Base-by-base conservation (phyloP, 306 rosid species). In the Senna tora region DNA sequence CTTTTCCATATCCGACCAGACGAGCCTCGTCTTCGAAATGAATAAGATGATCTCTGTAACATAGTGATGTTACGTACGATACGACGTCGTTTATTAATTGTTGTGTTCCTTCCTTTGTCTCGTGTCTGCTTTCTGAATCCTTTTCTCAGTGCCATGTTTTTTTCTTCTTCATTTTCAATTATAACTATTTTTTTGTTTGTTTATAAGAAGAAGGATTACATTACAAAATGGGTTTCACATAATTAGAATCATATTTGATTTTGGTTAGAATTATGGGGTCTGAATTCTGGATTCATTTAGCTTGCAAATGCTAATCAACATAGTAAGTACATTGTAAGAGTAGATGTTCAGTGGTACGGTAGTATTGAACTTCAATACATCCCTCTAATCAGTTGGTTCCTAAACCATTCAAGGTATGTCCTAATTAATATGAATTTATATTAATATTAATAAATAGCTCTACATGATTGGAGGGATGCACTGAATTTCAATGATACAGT, bases 251-350 rank as follows among this genome's bases (percentile, higher is more conserved):
- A 16, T 36, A 55, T 50, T 25, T 73, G 30, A 13, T 30, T 50
- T 69, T 57, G 62, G 77, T 51, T 51, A 34, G 21, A 54, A 34
- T n/a, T n/a, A n/a, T 62, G 65, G 36, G 25, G 32, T 36, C 74
- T 63, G 41, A 49, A n/a, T 16, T 64, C 0, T 25, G 75, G 28
- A 28, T 75, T 59, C 41, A 43, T 68, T 68, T 56, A 63, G 65
- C 56, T 49, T 51, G 59, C 32, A 17, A 38, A 70, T 56, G 68
- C 63, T 66, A 65, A 82, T 52, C n/a, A n/a, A n/a, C n/a, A 51
- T 75, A 78, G 83, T 46, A 79, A 75, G 52, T 46, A 61, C 9
- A n/a, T n/a, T n/a, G n/a, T n/a, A n/a, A n/a, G n/a, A n/a, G n/a
- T n/a, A n/a, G n/a, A n/a, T n/a, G n/a, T n/a, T n/a, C n/a, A n/a